Evolutionary conservation across 129 eudicot genomes (phyloP), one percentile per base, ranked within the genome.

Genomic region (Artemisia tridentata): DNA sequence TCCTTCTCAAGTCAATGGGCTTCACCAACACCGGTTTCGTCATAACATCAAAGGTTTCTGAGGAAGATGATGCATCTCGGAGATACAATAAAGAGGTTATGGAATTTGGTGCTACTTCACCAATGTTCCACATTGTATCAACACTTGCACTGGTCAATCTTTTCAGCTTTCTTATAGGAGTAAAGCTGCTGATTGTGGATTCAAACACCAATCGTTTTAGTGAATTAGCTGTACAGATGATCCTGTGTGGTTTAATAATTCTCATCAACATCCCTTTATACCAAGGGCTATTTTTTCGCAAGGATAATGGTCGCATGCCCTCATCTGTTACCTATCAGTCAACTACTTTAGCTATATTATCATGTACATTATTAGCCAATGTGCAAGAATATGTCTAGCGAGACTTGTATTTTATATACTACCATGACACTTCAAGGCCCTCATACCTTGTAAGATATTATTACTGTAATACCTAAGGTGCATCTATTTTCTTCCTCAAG

Each of bases 81-180:
- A 25, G 3, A 25, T 25, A 25, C 1, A 25, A 25, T 25, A 25
- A 25, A 25, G 29, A 25, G 29, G 29, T 25, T 25, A 25, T 25
- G 4, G 4, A 25, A 25, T 25, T 25, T 25, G 29, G 3, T 25
- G 29, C 25, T 23, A 23, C 25, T 23, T 23, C 25, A 23, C 25
- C 25, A 4, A 82, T 78, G 83, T 69, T 78, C 86, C 74, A 16
- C 46, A 63, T 78, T 16, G 25, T 82, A 50, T 69, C 80, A 12
- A 78, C 83, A 7, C 63, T 78, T 31, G 83, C 80, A 11, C 16
- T 71, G 2, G 19, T 71, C 41, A 71, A 71, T 54, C 67, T 71
- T 71, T 19, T 57, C 56, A 71, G 67, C 58, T 57, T 71, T 71
- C 12, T 71, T 18, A 57, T 34, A 12, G 67, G 57, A 20, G 45